These are phyloP conservation scores for Candida buenavistaensis DNA, from an alignment of 1,139 yeast species.

Conservation along the genomic window DNA sequence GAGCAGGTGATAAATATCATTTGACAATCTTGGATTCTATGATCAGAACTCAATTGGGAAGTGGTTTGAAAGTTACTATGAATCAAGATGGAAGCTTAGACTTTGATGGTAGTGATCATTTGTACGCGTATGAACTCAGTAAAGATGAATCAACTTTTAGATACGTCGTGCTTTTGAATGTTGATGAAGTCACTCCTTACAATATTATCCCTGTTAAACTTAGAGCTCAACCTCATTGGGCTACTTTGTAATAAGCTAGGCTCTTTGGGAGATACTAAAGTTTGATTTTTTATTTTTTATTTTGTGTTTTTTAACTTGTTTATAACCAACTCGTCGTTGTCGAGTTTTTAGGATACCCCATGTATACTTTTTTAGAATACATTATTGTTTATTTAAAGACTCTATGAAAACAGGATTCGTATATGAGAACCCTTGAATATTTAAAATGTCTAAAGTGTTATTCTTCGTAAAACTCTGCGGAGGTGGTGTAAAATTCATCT, in stretches of 20 bases:
- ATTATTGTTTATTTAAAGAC: slow-evolving; percentile 2
- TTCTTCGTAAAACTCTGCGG: slow-evolving; percentile 27
- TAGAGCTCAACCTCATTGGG: slow-evolving; percentile 2
- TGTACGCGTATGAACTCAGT: slow-evolving; percentile 1
- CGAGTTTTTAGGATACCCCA: no score
- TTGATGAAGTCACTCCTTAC: background rate
- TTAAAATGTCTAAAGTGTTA: slow-evolving; percentile 29
- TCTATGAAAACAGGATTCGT: slow-evolving; percentile 41
- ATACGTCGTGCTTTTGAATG: background rate
- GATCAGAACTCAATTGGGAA: slow-evolving; percentile 1
- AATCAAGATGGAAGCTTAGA: slow-evolving; percentile 2
- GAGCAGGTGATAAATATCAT: background rate
- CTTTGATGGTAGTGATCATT: slow-evolving; percentile 1
- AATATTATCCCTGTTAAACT: slow-evolving; percentile 1
- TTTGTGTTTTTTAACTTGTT: no score
- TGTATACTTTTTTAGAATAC: background rate
- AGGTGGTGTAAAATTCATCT: slow-evolving; percentile 56
- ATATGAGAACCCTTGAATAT: slow-evolving; percentile 45
- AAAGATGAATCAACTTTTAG: background rate
- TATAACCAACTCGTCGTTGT: no score
- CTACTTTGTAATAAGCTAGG: slow-evolving; percentile 1
- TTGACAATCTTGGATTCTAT: slow-evolving; percentile 1
- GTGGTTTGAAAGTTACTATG: slow-evolving; percentile 1
- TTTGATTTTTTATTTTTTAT: background rate
- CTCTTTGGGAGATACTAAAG: background rate